A percentile compares a stretch with the other conserved stretches of the same genome.
phyloP scores from a whole-genome alignment of 305 asterid species.

The Fraxinus nigra region DNA sequence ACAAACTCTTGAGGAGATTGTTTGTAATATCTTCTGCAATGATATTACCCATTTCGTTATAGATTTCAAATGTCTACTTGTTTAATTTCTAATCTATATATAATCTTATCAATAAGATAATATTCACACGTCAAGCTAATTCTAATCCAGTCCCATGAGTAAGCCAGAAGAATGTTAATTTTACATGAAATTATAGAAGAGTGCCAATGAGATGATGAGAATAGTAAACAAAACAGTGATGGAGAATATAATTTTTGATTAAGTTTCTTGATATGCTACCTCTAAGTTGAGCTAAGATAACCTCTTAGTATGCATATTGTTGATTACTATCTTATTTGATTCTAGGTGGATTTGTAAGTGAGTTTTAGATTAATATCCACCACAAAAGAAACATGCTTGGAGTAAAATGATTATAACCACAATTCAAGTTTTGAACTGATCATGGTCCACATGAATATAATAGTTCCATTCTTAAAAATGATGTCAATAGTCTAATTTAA shows the following conservation, averaged over 20 bases:
- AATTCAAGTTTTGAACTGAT: background rate
- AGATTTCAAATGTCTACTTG: background rate
- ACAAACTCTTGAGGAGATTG: background rate
- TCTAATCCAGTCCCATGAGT: background rate
- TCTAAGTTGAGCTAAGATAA: background rate
- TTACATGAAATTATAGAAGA: background rate
- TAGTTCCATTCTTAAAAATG: background rate
- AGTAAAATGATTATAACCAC: background rate
- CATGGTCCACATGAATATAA: background rate
- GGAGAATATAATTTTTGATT: background rate
- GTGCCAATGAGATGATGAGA: background rate
- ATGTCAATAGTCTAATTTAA: background rate
- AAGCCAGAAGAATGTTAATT: background rate
- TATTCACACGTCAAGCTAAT: background rate
- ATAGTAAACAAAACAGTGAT: background rate
- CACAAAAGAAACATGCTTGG: background rate
- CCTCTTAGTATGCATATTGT: background rate
- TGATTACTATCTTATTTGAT: background rate
- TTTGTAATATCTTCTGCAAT: background rate
- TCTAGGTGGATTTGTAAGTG: background rate
- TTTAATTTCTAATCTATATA: background rate
- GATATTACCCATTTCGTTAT: background rate
- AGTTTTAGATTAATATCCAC: background rate
- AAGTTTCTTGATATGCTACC: background rate
- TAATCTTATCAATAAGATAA: too few species aligned